Conservation (phyloP, 2,329 filamentous ascomycete species). For the Scopulariopsis brevicaulis region DNA sequence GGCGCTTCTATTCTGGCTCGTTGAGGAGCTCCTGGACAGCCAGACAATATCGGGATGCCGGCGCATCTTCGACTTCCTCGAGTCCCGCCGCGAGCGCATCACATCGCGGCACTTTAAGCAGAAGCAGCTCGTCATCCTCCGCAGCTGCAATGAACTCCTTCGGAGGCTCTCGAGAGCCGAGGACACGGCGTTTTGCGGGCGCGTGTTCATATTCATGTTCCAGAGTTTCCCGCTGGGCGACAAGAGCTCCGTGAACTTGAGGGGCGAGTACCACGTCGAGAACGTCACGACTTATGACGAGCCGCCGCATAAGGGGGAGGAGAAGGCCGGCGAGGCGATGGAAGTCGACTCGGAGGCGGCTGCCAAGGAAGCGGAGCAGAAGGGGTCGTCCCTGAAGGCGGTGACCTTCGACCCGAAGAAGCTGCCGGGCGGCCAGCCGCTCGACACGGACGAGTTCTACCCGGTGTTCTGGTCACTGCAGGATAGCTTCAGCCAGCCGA, state of each 20-base stretch:
- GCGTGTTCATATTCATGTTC: slow-evolving; percentile 97
- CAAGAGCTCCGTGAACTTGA: slow-evolving; percentile 91
- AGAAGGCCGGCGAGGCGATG: slow-evolving; percentile 39
- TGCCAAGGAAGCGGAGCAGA: slow-evolving; percentile 16
- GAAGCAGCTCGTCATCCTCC: slow-evolving; percentile 81
- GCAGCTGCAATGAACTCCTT: slow-evolving; percentile 91
- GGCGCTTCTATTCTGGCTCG: slow-evolving; percentile 75
- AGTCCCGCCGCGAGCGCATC: slow-evolving; percentile 82
- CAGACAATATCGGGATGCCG: slow-evolving; percentile 90
- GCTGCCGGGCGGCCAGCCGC: slow-evolving; percentile 26
- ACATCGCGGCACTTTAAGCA: slow-evolving; percentile 70
- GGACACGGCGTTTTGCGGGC: slow-evolving; percentile 92
- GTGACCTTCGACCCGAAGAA: slow-evolving; percentile 16
- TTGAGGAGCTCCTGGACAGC: slow-evolving; percentile 91
- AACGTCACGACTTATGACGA: slow-evolving; percentile 83
- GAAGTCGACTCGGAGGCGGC: slow-evolving; percentile 48
- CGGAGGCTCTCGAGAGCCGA: slow-evolving; percentile 87
- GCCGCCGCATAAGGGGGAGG: slow-evolving; percentile 21
- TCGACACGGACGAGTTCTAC: slow-evolving; percentile 67
- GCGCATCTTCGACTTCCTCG: slow-evolving; percentile 86
- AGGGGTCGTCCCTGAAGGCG: slow-evolving; percentile 22
- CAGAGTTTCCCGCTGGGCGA: slow-evolving; percentile 95
- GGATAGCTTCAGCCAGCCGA: slow-evolving; percentile 82
- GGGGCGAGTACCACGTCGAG: slow-evolving; percentile 91
- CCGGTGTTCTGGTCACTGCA: slow-evolving; percentile 92